phyloP scores from a whole-genome alignment of 108 stramenopile genomes.

The Pseudonitzschia multiseries region DNA sequence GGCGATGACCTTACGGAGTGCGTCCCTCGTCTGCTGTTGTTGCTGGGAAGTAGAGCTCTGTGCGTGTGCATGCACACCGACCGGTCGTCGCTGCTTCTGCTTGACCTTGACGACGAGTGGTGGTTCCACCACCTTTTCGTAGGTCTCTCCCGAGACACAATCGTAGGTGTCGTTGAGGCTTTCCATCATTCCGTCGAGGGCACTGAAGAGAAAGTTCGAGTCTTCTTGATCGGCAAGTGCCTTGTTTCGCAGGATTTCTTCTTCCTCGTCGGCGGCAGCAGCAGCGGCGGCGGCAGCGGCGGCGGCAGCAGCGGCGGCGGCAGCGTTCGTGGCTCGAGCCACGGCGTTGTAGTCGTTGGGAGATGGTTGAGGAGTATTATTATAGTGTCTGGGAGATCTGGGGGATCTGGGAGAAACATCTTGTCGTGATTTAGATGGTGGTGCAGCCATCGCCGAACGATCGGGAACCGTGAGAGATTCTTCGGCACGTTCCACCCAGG shows the following conservation, averaged over 20 bases:
- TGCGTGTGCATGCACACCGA: not conserved
- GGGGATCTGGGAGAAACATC: too few relatives aligned
- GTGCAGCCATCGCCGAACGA: not conserved
- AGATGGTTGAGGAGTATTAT: too few relatives aligned
- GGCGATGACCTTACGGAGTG: not conserved
- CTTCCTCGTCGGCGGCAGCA: not conserved
- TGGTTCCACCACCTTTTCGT: not conserved
- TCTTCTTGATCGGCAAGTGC: conserved; percentile 3
- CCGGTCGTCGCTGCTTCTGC: not conserved
- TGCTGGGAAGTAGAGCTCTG: conserved; percentile 7
- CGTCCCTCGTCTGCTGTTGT: conserved; percentile 4
- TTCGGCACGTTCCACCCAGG: conserved; percentile 33
- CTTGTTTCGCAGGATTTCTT: not conserved
- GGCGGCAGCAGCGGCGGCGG: too few relatives aligned
- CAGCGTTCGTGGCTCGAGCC: not conserved
- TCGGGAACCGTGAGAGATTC: conserved; percentile 1
- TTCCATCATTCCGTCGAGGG: conserved; percentile 16
- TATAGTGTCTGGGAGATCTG: too few relatives aligned
- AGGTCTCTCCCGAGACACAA: conserved; percentile 8
- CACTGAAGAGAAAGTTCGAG: not conserved
- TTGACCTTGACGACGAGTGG: conserved; percentile 10
- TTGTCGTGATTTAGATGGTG: not conserved
- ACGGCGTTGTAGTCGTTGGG: not conserved
- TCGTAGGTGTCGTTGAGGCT: conserved; percentile 17
- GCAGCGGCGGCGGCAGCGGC: too few relatives aligned